Base-by-base conservation (phyloP, 768 basidiomycete genomes). In the Tephrocybe sp. region DNA sequence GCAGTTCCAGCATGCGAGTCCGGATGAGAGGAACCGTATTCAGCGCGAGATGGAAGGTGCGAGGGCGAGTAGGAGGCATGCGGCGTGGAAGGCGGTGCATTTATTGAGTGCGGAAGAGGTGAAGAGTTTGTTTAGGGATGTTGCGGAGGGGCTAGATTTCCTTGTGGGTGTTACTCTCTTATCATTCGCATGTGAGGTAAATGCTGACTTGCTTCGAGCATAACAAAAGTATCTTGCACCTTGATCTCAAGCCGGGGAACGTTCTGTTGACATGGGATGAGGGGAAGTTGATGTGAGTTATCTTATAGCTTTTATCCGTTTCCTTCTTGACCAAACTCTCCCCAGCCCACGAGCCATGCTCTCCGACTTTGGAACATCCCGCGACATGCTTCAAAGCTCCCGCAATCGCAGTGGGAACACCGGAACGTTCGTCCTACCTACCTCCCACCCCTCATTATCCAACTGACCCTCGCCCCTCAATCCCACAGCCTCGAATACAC, bases 161-260 rank as follows among this genome's bases (percentile, higher is more conserved):
- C 69, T 98, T 69, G 93, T 93, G 55, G 49, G 83, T 38, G n/a
- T 49, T 32, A 35, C 5, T 9, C 35, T 46, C 51, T 36, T 24
- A 35, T 43, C 37, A 49, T n/a, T 28, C 26, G 36, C 44, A 25
- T 13, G 27, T 42, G 35, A 37, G n/a, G 24, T 52, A 27, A 24
- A 12, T 44, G 59, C 51, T 18, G 48, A 9, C 19, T 22, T 21
- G 40, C 3, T 27, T 59, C 11, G 57, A 92, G 89, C 91, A 93
- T 55, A 79, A 83, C 57, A 84, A 78, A 60, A 86, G 90, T 1
- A 95, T 98, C 43, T 64, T 98, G 19, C 95, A 98, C 63, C 79
- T 97, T 3, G 95, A 98, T 63, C 69, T 98, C 55, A 98, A 97
- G 66, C 92, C 93, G 9, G 92, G 91, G 5, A 97, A 98, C 61